These are phyloP conservation scores for Sphaerosporella brunnea DNA, from an alignment of 495 filamentous ascomycete genomes.

Conservation along the genomic window DNA sequence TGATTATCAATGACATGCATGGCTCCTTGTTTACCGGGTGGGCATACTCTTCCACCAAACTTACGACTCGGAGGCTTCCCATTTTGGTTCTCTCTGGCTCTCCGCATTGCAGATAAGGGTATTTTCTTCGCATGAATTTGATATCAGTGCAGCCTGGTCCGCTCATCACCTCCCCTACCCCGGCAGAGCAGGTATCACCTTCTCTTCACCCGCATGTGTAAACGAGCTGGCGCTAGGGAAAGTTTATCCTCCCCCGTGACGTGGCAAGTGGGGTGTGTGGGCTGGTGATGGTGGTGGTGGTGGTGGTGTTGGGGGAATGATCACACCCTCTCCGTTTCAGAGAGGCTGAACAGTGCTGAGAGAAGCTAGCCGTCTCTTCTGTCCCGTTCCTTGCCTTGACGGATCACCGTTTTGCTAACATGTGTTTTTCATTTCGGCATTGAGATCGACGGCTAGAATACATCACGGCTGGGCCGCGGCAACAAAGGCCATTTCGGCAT, in stretches of 20 bases:
- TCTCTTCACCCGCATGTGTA: slow-evolving; percentile 16
- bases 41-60: slow-evolving; percentile 10
- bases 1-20: slow-evolving; percentile 24
- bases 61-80: slow-evolving; percentile 23
- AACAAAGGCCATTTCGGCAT: neutral
- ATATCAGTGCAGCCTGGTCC: slow-evolving; percentile 18
- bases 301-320: neutral
- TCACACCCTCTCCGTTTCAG: slow-evolving; percentile 8
- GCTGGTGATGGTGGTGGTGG: slow-evolving; percentile 1
- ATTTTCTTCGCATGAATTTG: slow-evolving; percentile 21
- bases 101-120: slow-evolving; percentile 26
- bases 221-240: slow-evolving; percentile 25
- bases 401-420: neutral
- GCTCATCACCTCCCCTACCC: slow-evolving; percentile 21
- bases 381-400: neutral
- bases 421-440: neutral
- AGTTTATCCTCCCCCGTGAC: slow-evolving; percentile 24
- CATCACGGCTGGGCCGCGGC: neutral
- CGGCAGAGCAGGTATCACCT: slow-evolving; percentile 6
- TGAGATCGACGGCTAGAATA: slow-evolving; percentile 1
- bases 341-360: neutral
- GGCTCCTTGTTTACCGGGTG: slow-evolving; percentile 10
- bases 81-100: slow-evolving; percentile 22
- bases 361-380: neutral
- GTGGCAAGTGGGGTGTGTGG: slow-evolving; percentile 27